Evolutionary conservation across 2,329 filamentous ascomycete genomes (phyloP).

Genomic region (Colletotrichum spaethianum): DNA sequence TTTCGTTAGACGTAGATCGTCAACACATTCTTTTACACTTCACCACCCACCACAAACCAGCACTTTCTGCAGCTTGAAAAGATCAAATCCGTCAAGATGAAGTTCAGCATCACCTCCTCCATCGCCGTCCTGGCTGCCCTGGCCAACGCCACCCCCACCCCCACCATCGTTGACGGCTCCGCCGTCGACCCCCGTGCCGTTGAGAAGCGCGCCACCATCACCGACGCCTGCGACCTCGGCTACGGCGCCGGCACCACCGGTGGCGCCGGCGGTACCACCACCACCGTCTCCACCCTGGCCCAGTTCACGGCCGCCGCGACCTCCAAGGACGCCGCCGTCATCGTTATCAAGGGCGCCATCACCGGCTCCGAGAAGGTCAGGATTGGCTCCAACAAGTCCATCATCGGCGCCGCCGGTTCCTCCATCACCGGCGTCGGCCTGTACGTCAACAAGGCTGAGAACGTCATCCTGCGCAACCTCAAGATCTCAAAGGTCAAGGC

Average conservation of each 20-base stretch:
- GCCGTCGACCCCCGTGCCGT: slow-evolving; percentile 43
- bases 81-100: slow-evolving; percentile 45
- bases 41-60: slow-evolving; percentile 17
- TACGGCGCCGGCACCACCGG: slow-evolving; percentile 63
- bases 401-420: slow-evolving; percentile 56
- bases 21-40: slow-evolving; percentile 28
- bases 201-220: slow-evolving; percentile 53
- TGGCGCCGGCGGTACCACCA: slow-evolving; percentile 64
- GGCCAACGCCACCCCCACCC: slow-evolving; percentile 49
- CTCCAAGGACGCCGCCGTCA: slow-evolving; percentile 58
- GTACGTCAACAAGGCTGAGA: slow-evolving; percentile 65
- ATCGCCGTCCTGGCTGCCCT: slow-evolving; percentile 49
- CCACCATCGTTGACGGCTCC: slow-evolving; percentile 46
- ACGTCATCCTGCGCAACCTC: slow-evolving; percentile 76
- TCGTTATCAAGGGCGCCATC: slow-evolving; percentile 59
- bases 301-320: slow-evolving; percentile 62
- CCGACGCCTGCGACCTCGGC: slow-evolving; percentile 53
- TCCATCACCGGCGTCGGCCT: slow-evolving; percentile 64
- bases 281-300: slow-evolving; percentile 65
- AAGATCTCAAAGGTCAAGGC: slow-evolving; percentile 71
- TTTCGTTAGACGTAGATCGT: slow-evolving; percentile 42
- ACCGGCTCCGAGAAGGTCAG: slow-evolving; percentile 55
- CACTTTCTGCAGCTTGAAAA: neutral
- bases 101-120: slow-evolving; percentile 49
- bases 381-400: slow-evolving; percentile 61